Percentiles rank a stretch among this genome's conserved stretches.
phyloP scores from a whole-genome alignment of 305 asterid genomes.

The Galium porrigens region DNA sequence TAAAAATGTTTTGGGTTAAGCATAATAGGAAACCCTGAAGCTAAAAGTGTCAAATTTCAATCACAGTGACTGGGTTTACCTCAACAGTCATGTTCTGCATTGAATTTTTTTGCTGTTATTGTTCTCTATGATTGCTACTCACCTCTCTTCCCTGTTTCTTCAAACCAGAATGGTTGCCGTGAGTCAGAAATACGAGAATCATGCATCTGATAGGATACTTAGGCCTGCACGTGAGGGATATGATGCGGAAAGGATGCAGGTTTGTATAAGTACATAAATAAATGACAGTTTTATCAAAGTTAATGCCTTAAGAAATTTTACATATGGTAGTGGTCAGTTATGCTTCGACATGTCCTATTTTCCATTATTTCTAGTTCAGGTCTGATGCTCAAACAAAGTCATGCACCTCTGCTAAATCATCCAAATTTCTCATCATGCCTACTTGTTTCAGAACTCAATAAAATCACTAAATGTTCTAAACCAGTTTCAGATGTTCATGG shows the following conservation, averaged over 20 bases:
- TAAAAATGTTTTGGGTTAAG: not conserved
- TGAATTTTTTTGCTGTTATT: conserved; percentile 6
- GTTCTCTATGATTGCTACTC: conserved; percentile 12
- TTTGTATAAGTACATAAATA: conserved; percentile 10
- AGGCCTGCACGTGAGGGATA: conserved; percentile 47
- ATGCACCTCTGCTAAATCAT: not conserved
- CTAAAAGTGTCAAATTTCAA: not conserved
- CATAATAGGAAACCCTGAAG: not conserved
- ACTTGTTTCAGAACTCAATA: no score
- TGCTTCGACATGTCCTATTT: not conserved
- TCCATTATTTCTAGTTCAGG: not conserved
- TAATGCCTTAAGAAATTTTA: not conserved
- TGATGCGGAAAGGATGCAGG: conserved; percentile 58
- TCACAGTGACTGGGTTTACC: no score
- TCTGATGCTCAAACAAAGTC: not conserved
- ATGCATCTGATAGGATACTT: conserved; percentile 46
- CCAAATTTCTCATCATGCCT: not conserved
- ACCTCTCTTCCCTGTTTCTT: not conserved
- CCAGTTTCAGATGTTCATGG: not conserved
- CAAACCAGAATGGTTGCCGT: conserved; percentile 42
- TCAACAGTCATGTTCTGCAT: not conserved
- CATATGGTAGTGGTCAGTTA: not conserved
- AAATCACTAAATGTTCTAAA: not conserved
- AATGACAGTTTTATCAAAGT: not conserved
- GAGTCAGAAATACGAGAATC: conserved; percentile 46